Evolutionary conservation across 208 protist genomes (phyloP), one percentile per base, ranked within the genome.

Genomic region (Trypanosoma scelopori): DNA sequence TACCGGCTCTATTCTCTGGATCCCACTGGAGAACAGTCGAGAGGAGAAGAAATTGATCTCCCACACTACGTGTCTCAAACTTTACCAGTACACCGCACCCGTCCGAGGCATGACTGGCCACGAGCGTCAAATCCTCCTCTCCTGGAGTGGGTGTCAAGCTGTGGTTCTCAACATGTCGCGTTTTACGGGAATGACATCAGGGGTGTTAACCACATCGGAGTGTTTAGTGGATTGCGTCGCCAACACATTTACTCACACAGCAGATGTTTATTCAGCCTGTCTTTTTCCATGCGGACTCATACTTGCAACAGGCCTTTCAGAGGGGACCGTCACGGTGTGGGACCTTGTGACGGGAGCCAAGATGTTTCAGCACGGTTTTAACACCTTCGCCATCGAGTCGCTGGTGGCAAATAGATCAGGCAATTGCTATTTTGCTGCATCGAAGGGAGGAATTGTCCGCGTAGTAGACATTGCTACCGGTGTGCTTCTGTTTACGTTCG

Each of bases 301-400:
- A 39, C 76, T 86, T 15, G 76, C 81, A 51, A 89, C 89, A 7
- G 89, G 89, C 9, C 74, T 87, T 6, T 91, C 89, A 0, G 84
- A 95, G 18, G 89, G 89, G 50, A 90, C 79, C 2, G 79, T 95
- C 16, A 79, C 77, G 0, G 52, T 92, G 20, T 95, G 89, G 89
- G 85, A 95, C 46, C 68, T 81, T 7, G 39, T 71, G 28, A 88
- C 52, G 15, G 73, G 86, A 12, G 65, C 63, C 15, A 85, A 89
- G 61, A 74, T 95, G 68, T 76, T 79, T 37, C 78, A 92, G 28
- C 78, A 84, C 59, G 74, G 66, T 47, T 95, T 87, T 65, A 87
- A 77, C 55, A 70, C 46, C 27, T 79, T 73, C 20, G 71, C 85
- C 16, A 78, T 95, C 49, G 78, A 87, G 37, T 75, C 85, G n/a